A percentile compares a stretch with the other conserved stretches of the same genome.
Evolutionary conservation across 805 yeast genomes (phyloP).

Genomic region (Yamadazyma sp.): DNA sequence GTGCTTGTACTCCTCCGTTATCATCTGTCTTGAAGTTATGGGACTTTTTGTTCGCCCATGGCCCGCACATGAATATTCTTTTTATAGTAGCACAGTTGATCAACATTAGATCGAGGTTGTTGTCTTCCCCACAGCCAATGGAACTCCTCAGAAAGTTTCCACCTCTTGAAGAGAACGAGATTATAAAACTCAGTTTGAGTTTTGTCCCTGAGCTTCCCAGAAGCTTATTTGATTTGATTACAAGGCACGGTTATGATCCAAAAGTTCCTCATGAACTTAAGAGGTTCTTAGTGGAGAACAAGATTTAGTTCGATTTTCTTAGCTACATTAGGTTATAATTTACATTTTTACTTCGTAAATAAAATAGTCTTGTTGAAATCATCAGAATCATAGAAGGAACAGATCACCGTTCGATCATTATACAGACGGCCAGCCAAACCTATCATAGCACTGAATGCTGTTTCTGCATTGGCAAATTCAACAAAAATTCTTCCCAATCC

Average conservation of each 20-base stretch:
- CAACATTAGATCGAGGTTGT: constrained; percentile 60
- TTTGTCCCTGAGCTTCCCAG: constrained; percentile 75
- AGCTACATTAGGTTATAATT: background rate
- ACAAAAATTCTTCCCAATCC: constrained; percentile 75
- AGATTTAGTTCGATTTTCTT: background rate
- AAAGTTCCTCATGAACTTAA: constrained; percentile 37
- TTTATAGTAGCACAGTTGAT: constrained; percentile 83
- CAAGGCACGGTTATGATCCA: constrained; percentile 61
- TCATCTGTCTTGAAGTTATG: constrained; percentile 73
- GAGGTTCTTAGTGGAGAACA: constrained; percentile 16
- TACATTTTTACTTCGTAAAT: constrained; percentile 2
- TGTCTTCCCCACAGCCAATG: constrained; percentile 70
- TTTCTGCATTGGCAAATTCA: constrained; percentile 53
- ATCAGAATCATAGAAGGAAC: constrained; percentile 57
- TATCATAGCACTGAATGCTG: constrained; percentile 56
- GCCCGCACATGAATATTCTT: constrained; percentile 81
- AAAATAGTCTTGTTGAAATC: constrained; percentile 44
- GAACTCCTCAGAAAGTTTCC: constrained; percentile 72
- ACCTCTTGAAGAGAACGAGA: constrained; percentile 63
- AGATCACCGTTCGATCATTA: constrained; percentile 66
- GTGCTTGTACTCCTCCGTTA: constrained; percentile 87
- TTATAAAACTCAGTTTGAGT: constrained; percentile 76
- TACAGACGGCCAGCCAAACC: constrained; percentile 65
- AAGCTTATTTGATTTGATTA: constrained; percentile 58
- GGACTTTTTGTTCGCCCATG: constrained; percentile 92